Evolutionary conservation across 352 stramenopile genomes (phyloP).

Genomic region (Phytophthora cryptogea): DNA sequence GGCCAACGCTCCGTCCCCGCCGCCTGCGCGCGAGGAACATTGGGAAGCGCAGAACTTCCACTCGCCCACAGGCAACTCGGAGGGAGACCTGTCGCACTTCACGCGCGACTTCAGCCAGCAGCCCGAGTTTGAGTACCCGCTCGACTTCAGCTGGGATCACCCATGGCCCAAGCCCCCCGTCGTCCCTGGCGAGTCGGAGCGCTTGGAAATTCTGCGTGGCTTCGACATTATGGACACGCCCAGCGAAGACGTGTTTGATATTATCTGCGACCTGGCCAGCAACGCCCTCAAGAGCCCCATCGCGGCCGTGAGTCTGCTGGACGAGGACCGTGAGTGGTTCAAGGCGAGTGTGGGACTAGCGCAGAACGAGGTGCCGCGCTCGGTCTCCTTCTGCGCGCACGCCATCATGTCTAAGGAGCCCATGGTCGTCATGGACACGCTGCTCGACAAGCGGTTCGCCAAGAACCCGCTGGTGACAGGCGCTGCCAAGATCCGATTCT

Average conservation of each 20-base stretch:
- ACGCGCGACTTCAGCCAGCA: constrained; percentile 74
- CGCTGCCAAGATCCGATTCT: constrained; percentile 87
- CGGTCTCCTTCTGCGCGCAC: constrained; percentile 86
- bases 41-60: constrained; percentile 87
- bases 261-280: constrained; percentile 87
- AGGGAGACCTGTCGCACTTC: constrained; percentile 77
- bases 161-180: constrained; percentile 86
- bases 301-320: constrained; percentile 80
- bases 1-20: constrained; percentile 46
- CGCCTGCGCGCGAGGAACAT: constrained; percentile 48
- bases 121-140: constrained; percentile 82
- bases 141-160: constrained; percentile 90
- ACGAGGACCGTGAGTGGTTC: constrained; percentile 89
- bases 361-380: constrained; percentile 87
- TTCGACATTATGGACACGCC: constrained; percentile 91
- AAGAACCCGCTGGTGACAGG: constrained; percentile 88
- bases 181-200: constrained; percentile 66
- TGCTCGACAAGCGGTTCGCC: constrained; percentile 84
- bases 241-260: constrained; percentile 88
- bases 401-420: constrained; percentile 90
- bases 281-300: constrained; percentile 89
- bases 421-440: constrained; percentile 89
- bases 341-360: constrained; percentile 85
- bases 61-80: constrained; percentile 79
- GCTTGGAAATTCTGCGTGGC: constrained; percentile 74